Base-by-base conservation (phyloP, 2,329 filamentous ascomycete genomes). In the Arthroderma sp. region DNA sequence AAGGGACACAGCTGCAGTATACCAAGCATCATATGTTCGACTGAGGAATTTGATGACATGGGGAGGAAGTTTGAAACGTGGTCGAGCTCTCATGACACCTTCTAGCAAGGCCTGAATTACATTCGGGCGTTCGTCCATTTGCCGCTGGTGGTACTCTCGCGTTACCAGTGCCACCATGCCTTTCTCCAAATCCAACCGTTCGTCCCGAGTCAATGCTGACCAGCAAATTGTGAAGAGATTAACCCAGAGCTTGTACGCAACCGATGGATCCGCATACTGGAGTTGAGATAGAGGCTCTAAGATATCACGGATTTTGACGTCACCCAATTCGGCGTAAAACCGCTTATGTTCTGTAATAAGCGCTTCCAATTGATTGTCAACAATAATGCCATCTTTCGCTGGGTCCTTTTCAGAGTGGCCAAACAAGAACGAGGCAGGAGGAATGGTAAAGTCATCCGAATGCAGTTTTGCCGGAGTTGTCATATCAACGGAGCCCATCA, bases 21-120 rank as follows among this genome's bases (percentile, higher is more conserved):
- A 98, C 93, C 91, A 98, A 0, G 83, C 85, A 63, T 95, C 88
- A 59, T 94, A 98, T 0, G 86, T 94, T 61, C 85, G 86, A 15
- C 87, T 89, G 45, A 93, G 76, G 55, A 88, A 96, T 60, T 98
- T 98, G 68, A 98, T 79, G 33, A 96, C 86, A 58, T 98, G 91
- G 0, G 91, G 86, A 5, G 91, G 91, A 41, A 98, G 80, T 65
- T 91, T 94, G 66, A 91, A 93, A 22, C 85, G 77, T 0, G 91
- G 89, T 66, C 76, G 84, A 1, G 88, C 81, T 56, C 82, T 83
- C 9, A 88, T 85, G 32, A 86, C 83, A 36, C 86, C 91, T 55
- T 94, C 85, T 4, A 98, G 74, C 47, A 99, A 73, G 5, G 88
- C 91, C 57, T 95, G 86, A 2, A 98, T 81, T 31, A 95, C 93